Conservation (phyloP, 768 basidiomycete genomes). For the Infundibulicybe gibba region DNA sequence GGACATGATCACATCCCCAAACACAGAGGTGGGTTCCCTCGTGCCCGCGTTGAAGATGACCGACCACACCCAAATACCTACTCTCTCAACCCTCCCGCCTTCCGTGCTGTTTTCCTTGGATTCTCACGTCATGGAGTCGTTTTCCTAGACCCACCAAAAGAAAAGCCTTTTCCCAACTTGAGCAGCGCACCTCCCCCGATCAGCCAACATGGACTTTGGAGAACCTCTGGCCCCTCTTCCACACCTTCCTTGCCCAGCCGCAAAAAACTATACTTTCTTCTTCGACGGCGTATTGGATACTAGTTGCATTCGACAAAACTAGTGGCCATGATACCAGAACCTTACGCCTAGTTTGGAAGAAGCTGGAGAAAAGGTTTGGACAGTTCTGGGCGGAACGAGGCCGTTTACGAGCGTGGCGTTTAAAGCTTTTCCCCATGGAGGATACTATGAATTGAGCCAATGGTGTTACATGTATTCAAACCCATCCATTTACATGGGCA, state of each 20-base stretch:
- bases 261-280: constrained; percentile 35
- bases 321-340: constrained; percentile 45
- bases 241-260: constrained; percentile 60
- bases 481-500: too few relatives aligned
- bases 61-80: constrained; percentile 24
- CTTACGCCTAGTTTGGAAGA: constrained; percentile 54
- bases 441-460: background rate
- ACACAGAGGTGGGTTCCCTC: constrained; percentile 30
- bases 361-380: constrained; percentile 53
- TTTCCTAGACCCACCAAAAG: constrained; percentile 7
- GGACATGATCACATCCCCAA: constrained; percentile 58
- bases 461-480: too few relatives aligned
- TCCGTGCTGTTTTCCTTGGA: constrained; percentile 73
- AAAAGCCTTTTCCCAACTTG: constrained; percentile 2
- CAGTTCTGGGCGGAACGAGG: constrained; percentile 37
- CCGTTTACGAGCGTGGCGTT: constrained; percentile 37
- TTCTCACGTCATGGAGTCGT: constrained; percentile 58
- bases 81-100: constrained; percentile 48
- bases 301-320: constrained; percentile 62
- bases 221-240: constrained; percentile 55
- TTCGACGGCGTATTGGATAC: constrained; percentile 59
- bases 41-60: constrained; percentile 20
- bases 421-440: constrained; percentile 28
- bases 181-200: constrained; percentile 1
- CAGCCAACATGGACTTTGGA: constrained; percentile 51